A percentile compares a stretch with the other conserved stretches of the same genome.
Evolutionary conservation across 176 grass and related monocot species (phyloP).

Genomic region (Cenchrus fungigraminus): DNA sequence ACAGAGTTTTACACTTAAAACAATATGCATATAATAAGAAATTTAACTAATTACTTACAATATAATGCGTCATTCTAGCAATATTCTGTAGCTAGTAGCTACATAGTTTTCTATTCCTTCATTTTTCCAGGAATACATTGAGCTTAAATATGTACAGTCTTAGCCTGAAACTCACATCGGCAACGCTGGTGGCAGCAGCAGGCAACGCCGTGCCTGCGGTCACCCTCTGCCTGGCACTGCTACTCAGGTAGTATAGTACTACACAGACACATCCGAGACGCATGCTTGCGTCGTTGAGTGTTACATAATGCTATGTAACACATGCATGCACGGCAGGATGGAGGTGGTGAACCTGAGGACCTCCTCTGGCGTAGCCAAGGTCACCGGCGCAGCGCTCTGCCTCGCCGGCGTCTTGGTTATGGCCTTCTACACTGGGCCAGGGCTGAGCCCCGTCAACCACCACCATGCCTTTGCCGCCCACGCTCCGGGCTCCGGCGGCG

Average conservation of each 20-base stretch:
- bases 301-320: too few species aligned
- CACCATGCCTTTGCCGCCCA: conserved; percentile 19
- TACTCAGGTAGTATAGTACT: conserved; percentile 44
- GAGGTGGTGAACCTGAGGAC: conserved; percentile 55
- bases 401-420: conserved; percentile 56
- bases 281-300: not conserved
- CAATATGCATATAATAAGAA: too few species aligned
- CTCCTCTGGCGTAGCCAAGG: conserved; percentile 55
- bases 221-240: conserved; percentile 71
- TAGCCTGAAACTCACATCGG: conserved; percentile 67
- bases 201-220: conserved; percentile 61
- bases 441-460: conserved; percentile 53
- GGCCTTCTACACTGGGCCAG: conserved; percentile 59
- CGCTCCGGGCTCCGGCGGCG: not conserved
- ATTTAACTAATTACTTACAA: too few species aligned
- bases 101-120: too few species aligned
- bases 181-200: conserved; percentile 64
- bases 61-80: too few species aligned
- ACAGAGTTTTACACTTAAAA: too few species aligned
- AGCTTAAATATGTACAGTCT: conserved; percentile 58
- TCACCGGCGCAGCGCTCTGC: conserved; percentile 54
- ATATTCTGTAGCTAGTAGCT: too few species aligned
- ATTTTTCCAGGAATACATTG: conserved; percentile 50
- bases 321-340: conserved; percentile 43
- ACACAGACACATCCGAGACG: not conserved